Base-by-base conservation (phyloP, 2,329 filamentous ascomycete species). In the Fusarium sp. region DNA sequence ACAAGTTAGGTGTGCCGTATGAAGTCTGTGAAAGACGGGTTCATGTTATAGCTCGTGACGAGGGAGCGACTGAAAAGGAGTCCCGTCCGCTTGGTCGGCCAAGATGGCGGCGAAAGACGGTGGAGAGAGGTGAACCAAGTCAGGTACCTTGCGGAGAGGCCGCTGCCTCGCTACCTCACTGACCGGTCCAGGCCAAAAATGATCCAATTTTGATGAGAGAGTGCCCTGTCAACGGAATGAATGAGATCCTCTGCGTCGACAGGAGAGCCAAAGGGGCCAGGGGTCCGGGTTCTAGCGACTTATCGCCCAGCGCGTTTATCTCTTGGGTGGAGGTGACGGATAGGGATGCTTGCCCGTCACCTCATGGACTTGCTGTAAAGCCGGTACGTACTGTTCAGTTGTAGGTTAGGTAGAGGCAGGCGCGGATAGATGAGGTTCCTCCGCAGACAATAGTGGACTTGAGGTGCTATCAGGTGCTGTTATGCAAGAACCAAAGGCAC, bases 81-180 rank as follows among this genome's bases (percentile, higher is more conserved):
- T 48, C 40, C 43, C 47, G 64, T 62, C 46, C 35, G 33, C 33
- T 52, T 58, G 53, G 49, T 62, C 43, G 51, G 65, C 52, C 53
- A 56, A 60, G 60, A 68, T 53, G 65, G 58, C 65, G 66, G 56
- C 62, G 62, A 62, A 61, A 68, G 65, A 68, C 61, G 61, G 65
- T 58, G 61, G 60, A 65, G 62, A 61, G 25, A 10, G 50, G 40
- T 32, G 40, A 50, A 53, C 49, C 62, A 64, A 37, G 54, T 60
- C 51, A 65, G 43, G 54, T 60, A 68, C 65, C 50, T 40, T 66
- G 60, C 66, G 66, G 66, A 69, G 56, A 68, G 61, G 65, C 66
- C 65, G 66, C 44, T 67, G 43, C 49, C 56, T 65, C 43, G 52
- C 64, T 67, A 45, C 48, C 53, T 67, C 48, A 56, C 51, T 69